Conservation (phyloP, 768 basidiomycete species). For the Tylopilus sp. region DNA sequence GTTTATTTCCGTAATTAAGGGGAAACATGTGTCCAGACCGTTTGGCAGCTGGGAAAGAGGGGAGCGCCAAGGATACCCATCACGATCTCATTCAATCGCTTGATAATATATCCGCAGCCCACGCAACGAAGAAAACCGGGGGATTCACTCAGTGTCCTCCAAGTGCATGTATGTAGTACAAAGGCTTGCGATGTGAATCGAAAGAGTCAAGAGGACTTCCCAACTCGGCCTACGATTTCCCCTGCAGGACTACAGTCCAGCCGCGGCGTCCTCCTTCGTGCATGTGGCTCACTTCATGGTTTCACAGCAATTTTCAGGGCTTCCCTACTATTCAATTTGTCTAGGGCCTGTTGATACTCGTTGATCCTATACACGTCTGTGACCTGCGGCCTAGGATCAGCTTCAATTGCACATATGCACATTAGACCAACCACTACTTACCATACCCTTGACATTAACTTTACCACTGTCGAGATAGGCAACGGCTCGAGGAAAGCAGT, state of each 20-base stretch:
- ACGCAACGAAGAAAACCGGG: no score
- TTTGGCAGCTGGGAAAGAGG: background rate
- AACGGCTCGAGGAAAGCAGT: constrained; percentile 85
- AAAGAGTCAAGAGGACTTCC: background rate
- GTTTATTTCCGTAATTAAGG: constrained; percentile 11
- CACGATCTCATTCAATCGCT: no score
- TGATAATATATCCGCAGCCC: no score
- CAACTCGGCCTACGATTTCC: background rate
- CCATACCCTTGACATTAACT: constrained; percentile 74
- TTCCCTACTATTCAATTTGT: constrained; percentile 62
- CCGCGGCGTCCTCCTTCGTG: background rate
- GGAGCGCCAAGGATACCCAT: background rate
- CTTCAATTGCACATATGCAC: background rate
- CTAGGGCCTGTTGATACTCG: constrained; percentile 64
- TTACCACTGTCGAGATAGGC: constrained; percentile 82
- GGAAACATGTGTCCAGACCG: background rate
- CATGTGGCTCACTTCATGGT: constrained; percentile 32
- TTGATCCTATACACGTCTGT: constrained; percentile 60
- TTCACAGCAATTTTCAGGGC: constrained; percentile 56
- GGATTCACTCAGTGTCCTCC: no score
- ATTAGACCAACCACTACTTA: constrained; percentile 22
- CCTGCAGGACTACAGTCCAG: background rate
- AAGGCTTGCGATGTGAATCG: background rate
- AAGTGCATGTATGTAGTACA: no score
- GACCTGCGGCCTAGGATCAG: constrained; percentile 10